These are phyloP conservation scores for Magnusiomyces clavatus DNA, from an alignment of 1,139 yeast species.

Conservation along the genomic window DNA sequence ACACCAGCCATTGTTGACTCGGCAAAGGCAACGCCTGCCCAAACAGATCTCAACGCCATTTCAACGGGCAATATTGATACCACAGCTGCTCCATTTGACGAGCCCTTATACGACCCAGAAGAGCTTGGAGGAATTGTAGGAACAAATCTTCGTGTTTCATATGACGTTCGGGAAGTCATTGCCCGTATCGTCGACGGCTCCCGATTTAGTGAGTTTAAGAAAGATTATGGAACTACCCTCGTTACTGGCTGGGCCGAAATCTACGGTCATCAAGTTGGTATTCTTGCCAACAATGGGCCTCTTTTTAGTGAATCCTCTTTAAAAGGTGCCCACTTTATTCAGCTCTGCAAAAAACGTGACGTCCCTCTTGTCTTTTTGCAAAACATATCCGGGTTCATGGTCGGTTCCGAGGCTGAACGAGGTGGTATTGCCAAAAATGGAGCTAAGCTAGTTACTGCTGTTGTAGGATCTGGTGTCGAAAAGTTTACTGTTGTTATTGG, in stretches of 20 bases:
- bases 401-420: constrained; percentile 32
- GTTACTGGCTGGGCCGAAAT: constrained; percentile 30
- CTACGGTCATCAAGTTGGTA: constrained; percentile 31
- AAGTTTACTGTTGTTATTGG: constrained; percentile 32
- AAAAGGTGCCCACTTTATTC: constrained; percentile 33
- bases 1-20: constrained; percentile 10
- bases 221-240: constrained; percentile 29
- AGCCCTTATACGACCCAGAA: constrained; percentile 28
- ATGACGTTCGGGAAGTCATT: constrained; percentile 31
- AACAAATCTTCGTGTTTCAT: constrained; percentile 28
- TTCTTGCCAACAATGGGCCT: constrained; percentile 33
- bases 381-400: constrained; percentile 34
- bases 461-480: constrained; percentile 31
- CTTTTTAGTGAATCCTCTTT: constrained; percentile 30
- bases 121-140: constrained; percentile 32
- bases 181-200: constrained; percentile 33
- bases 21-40: not conserved
- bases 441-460: constrained; percentile 32
- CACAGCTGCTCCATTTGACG: constrained; percentile 18
- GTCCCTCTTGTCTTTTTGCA: constrained; percentile 31
- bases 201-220: constrained; percentile 29
- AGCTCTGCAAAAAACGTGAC: constrained; percentile 31
- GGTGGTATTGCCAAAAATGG: constrained; percentile 35
- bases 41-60: not conserved
- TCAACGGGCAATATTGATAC: not conserved